phyloP scores from a whole-genome alignment of 2,329 filamentous ascomycete genomes.

The Pseudogymnoascus sp. region DNA sequence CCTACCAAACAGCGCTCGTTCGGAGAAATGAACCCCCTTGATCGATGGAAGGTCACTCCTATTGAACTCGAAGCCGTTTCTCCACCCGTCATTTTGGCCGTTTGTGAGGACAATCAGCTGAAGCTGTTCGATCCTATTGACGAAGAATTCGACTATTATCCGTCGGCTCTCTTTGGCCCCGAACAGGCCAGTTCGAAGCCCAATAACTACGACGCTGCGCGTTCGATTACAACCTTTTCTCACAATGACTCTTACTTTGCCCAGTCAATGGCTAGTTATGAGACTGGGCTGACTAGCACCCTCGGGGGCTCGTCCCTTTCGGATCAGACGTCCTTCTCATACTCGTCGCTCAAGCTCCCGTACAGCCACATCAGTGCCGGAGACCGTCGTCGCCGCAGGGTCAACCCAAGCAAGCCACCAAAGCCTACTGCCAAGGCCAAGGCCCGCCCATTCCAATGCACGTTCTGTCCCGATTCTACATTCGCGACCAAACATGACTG shows the following conservation, averaged over 20 bases:
- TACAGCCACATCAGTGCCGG: constrained; percentile 28
- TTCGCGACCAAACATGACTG: constrained; percentile 51
- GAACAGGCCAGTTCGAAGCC: background rate
- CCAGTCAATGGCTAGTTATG: constrained; percentile 11
- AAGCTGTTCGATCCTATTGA: constrained; percentile 1
- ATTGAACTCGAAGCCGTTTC: constrained; percentile 11
- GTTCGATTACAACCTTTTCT: background rate
- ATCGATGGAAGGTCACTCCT: constrained; percentile 12
- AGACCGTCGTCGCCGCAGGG: constrained; percentile 47
- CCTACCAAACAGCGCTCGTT: background rate
- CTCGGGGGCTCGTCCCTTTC: constrained; percentile 3
- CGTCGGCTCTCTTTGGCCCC: background rate
- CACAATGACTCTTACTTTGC: constrained; percentile 9
- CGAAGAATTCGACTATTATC: constrained; percentile 5
- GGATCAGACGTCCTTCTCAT: constrained; percentile 5
- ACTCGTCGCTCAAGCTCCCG: constrained; percentile 16
- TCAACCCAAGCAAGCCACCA: constrained; percentile 34
- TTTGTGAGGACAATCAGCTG: constrained; percentile 16
- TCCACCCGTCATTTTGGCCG: constrained; percentile 12
- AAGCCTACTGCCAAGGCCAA: constrained; percentile 27
- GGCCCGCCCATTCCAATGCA: constrained; percentile 46
- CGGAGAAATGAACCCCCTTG: constrained; percentile 8
- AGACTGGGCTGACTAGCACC: constrained; percentile 8
- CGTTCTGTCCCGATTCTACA: constrained; percentile 44
- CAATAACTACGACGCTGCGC: background rate